Percentiles rank a stretch among this genome's conserved stretches.
These are phyloP conservation scores for Sporothrix phasma DNA, from an alignment of 2,329 filamentous ascomycete genomes.

Conservation along the genomic window DNA sequence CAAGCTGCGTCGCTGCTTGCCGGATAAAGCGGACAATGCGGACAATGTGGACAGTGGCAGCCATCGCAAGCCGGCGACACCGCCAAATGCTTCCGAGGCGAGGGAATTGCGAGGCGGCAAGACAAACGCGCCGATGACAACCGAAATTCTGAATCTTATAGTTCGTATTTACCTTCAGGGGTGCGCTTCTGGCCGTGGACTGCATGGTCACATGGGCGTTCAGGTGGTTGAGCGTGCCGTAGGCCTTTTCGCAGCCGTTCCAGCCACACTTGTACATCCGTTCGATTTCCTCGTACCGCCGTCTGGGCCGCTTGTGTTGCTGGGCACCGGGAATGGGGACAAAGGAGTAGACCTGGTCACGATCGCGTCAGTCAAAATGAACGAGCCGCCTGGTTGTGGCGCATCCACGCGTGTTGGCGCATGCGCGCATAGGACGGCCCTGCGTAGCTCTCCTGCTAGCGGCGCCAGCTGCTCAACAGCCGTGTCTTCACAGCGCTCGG, in stretches of 20 bases:
- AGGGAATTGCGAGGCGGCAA: not conserved
- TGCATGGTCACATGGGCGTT: conserved; percentile 99
- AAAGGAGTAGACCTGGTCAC: conserved; percentile 83
- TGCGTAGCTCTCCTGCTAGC: not conserved
- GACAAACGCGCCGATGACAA: conserved; percentile 13
- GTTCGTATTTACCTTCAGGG: conserved; percentile 69
- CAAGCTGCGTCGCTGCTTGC: not conserved
- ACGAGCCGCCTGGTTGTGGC: not conserved
- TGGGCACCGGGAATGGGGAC: conserved; percentile 94
- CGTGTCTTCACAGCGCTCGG: not conserved
- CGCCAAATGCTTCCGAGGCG: not conserved
- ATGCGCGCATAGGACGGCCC: not conserved
- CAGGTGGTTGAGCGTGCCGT: conserved; percentile 91
- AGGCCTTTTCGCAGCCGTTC: conserved; percentile 97
- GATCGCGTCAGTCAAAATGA: conserved; percentile 19
- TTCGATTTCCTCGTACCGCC: conserved; percentile 96
- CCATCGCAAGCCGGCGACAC: not conserved
- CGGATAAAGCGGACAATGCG: too few relatives aligned
- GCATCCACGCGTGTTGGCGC: not conserved
- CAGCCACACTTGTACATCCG: conserved; percentile 99
- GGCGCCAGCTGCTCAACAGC: not conserved
- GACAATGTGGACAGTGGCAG: too few relatives aligned
- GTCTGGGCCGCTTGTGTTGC: conserved; percentile 88
- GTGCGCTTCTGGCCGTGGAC: conserved; percentile 91
- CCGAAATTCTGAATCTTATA: not conserved